These are phyloP conservation scores for Chrysosphaeria jannelii DNA, from an alignment of 2,329 filamentous ascomycete genomes.

Conservation along the genomic window DNA sequence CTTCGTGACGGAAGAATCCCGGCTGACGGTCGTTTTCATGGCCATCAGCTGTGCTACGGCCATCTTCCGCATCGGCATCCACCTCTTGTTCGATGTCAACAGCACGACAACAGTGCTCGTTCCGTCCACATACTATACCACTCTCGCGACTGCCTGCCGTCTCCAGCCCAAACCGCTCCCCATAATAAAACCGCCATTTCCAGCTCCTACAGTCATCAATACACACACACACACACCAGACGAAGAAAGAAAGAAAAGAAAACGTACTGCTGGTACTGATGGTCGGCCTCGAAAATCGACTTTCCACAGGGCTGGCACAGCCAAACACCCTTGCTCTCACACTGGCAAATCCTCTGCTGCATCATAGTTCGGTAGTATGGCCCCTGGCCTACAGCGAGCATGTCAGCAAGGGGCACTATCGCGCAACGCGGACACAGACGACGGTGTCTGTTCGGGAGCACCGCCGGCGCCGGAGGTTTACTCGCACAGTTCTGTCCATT, in stretches of 20 bases:
- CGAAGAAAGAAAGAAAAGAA: constrained; percentile 1
- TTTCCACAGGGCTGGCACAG: constrained; percentile 64
- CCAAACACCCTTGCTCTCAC: constrained; percentile 33
- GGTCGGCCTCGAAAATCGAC: constrained; percentile 28
- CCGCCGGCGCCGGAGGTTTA: constrained; percentile 40
- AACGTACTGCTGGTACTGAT: constrained; percentile 24
- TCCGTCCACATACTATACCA: constrained; percentile 68
- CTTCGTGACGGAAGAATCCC: constrained; percentile 63
- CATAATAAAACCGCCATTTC: constrained; percentile 72
- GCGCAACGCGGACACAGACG: constrained; percentile 52
- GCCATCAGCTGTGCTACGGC: constrained; percentile 13
- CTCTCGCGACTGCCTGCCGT: constrained; percentile 72
- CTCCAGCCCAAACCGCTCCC: constrained; percentile 51
- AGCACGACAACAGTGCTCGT: constrained; percentile 42
- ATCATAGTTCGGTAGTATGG: no score
- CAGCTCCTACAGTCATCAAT: constrained; percentile 27
- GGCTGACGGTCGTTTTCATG: constrained; percentile 9
- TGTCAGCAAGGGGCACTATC: constrained; percentile 32
- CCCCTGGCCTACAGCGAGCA: constrained; percentile 16
- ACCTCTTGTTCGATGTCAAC: constrained; percentile 56
- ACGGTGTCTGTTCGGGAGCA: constrained; percentile 46
- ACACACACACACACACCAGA: no score
- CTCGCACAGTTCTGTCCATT: constrained; percentile 76
- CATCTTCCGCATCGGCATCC: constrained; percentile 58
- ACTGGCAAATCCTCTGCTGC: constrained; percentile 22